Conservation (phyloP, 1,284 basidiomycete species). For the Ganoderma resinaceum region DNA sequence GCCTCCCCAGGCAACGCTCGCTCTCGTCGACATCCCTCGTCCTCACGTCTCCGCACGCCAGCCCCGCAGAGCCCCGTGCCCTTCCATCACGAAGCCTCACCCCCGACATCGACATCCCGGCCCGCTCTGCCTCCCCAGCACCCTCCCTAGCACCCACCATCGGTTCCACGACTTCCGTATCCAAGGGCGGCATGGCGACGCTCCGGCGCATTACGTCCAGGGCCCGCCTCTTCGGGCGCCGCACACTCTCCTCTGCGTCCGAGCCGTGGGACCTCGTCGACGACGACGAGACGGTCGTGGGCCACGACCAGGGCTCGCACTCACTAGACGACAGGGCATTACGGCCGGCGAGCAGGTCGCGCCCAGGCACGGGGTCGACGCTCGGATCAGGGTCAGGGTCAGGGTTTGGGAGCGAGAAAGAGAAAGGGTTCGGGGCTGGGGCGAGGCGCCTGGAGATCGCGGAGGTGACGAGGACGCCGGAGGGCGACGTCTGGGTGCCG, state of each 20-base stretch:
- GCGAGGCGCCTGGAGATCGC: slow-evolving; percentile 26
- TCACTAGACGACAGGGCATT: slow-evolving; percentile 21
- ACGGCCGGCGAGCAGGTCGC: background rate
- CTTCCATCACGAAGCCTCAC: background rate
- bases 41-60: slow-evolving; percentile 12
- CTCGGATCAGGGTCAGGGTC: slow-evolving; percentile 3
- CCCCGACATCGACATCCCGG: slow-evolving; percentile 1
- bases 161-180: slow-evolving; percentile 15
- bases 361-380: slow-evolving; percentile 15
- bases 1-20: slow-evolving; percentile 6
- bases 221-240: slow-evolving; percentile 28
- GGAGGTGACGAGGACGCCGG: slow-evolving; percentile 28
- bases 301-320: slow-evolving; percentile 8
- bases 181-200: slow-evolving; percentile 13
- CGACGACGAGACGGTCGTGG: slow-evolving; percentile 23
- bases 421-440: background rate
- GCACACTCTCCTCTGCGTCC: slow-evolving; percentile 24
- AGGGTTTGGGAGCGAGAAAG: background rate
- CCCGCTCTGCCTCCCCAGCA: slow-evolving; percentile 22
- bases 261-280: slow-evolving; percentile 20
- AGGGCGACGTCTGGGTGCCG: slow-evolving; percentile 36
- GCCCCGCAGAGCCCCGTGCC: background rate
- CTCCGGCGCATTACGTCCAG: slow-evolving; percentile 28
- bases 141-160: slow-evolving; percentile 24
- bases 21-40: slow-evolving; percentile 25